Base-by-base conservation (phyloP, 2,329 filamentous ascomycete genomes). In the Lasiodiplodia sp. region DNA sequence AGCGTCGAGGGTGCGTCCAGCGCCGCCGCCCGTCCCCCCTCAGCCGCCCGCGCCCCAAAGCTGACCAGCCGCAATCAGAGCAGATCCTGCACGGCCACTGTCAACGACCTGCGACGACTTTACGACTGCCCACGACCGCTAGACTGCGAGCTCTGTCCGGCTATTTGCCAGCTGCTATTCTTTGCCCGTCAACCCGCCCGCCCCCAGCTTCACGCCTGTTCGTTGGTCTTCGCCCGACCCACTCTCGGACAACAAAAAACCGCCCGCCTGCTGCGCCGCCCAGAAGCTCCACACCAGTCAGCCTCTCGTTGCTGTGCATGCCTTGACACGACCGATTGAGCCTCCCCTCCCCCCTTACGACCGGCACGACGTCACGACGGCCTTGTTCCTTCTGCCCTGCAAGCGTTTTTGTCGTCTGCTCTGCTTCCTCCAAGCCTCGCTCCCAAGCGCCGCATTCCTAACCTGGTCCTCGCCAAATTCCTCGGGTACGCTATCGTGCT, bases 361-460 rank as follows among this genome's bases (percentile, higher is more conserved):
- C 75, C 74, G 75, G 77, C 73, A 80, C 78, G 78, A 80, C 75
- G 64, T 79, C 71, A 80, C 78, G 78, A 80, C 76, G 74, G 75
- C 77, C 78, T 77, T 77, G 72, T 74, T 68, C 71, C 69, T 76
- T 76, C 73, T 78, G 77, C 78, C 78, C 79, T 80, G 76, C 75
- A 25, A 79, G 78, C 76, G 75, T 79, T 79, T 67, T 69, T 72
- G 70, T 77, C 75, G 69, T 69, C 66, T 47, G 49, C 65, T 60
- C 58, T 60, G 69, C 71, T 67, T 64, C 23, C 66, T 68, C 69
- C 44, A 47, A 47, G 68, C 69, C 70, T 66, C 70, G 69, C 18
- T 66, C 70, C 55, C 57, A 31, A 62, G 57, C 57, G 57, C 67
- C 38, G 60, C 60, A 68, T 66, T 69, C 70, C 66, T 67, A 37